Conservation (phyloP, 2,329 filamentous ascomycete species). For the Emmonsia crescens region DNA sequence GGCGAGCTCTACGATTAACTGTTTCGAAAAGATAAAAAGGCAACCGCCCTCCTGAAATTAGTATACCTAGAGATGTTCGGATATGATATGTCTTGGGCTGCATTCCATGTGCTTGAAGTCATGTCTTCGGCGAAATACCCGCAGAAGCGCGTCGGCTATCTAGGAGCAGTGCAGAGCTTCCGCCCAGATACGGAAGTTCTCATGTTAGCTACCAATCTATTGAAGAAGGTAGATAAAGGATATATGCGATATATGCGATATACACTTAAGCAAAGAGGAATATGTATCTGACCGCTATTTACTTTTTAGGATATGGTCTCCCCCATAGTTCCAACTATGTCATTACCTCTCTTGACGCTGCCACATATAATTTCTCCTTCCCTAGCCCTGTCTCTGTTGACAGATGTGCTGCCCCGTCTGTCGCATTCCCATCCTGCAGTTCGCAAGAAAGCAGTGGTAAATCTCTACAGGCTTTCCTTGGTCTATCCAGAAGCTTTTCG, state of each 20-base stretch:
- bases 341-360: constrained; percentile 77
- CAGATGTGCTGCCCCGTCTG: constrained; percentile 75
- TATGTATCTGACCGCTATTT: constrained; percentile 10
- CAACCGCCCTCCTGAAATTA: constrained; percentile 87
- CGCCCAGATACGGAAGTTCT: constrained; percentile 90
- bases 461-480: constrained; percentile 80
- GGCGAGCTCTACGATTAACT: not conserved
- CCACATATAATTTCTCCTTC: constrained; percentile 91
- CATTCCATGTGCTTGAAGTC: constrained; percentile 95
- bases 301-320: constrained; percentile 44
- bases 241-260: not conserved
- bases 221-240: constrained; percentile 63
- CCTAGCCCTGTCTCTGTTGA: constrained; percentile 77
- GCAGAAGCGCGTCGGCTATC: constrained; percentile 90
- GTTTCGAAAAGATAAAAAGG: constrained; percentile 66
- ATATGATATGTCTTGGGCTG: constrained; percentile 98
- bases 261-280: constrained; percentile 2
- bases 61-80: constrained; percentile 99
- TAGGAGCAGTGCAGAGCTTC: constrained; percentile 93
- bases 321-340: constrained; percentile 63
- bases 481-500: constrained; percentile 94
- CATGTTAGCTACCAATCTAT: constrained; percentile 90
- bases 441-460: constrained; percentile 92
- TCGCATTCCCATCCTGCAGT: constrained; percentile 77
- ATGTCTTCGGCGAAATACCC: constrained; percentile 94